These are phyloP conservation scores for Penicillium riverlandense DNA, from an alignment of 495 filamentous ascomycete species.

Conservation along the genomic window DNA sequence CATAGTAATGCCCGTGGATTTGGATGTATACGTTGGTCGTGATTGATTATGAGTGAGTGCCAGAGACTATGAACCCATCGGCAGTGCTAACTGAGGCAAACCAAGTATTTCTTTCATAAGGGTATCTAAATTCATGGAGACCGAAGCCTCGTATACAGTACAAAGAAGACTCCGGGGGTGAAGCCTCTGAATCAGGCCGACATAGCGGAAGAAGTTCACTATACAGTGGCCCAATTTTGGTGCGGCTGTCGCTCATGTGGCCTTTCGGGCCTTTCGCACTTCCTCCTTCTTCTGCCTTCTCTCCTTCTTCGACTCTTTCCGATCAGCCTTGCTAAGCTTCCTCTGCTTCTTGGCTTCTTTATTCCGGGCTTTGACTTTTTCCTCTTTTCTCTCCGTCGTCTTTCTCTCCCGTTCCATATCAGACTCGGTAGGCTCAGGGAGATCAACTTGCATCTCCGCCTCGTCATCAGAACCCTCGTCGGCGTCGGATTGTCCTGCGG, in stretches of 20 bases:
- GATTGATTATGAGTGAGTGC: too few relatives aligned
- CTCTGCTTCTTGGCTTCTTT: conserved; percentile 18
- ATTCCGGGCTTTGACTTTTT: conserved; percentile 9
- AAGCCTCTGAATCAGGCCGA: not conserved
- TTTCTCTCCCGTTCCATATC: conserved; percentile 2
- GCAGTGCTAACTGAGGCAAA: too few relatives aligned
- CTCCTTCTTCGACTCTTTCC: conserved; percentile 24
- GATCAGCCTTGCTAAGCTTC: conserved; percentile 21
- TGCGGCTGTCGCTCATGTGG: conserved; percentile 5
- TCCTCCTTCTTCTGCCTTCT: conserved; percentile 32
- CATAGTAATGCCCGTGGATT: too few relatives aligned
- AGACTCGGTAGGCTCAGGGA: not conserved
- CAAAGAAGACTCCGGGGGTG: not conserved
- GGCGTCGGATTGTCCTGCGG: conserved; percentile 19
- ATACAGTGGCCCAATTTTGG: not conserved
- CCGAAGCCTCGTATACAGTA: conserved; percentile 5
- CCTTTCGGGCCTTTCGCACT: conserved; percentile 21
- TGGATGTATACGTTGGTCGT: too few relatives aligned
- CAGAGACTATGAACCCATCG: too few relatives aligned
- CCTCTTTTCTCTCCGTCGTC: conserved; percentile 15
- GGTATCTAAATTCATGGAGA: conserved; percentile 7
- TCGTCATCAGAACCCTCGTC: conserved; percentile 16
- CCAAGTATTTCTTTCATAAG: not conserved
- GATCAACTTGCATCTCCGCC: conserved; percentile 3
- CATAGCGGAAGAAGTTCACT: not conserved